A percentile compares a stretch with the other conserved stretches of the same genome.
Evolutionary conservation across 2,329 filamentous ascomycete species (phyloP).

Genomic region (Periconia digitata): DNA sequence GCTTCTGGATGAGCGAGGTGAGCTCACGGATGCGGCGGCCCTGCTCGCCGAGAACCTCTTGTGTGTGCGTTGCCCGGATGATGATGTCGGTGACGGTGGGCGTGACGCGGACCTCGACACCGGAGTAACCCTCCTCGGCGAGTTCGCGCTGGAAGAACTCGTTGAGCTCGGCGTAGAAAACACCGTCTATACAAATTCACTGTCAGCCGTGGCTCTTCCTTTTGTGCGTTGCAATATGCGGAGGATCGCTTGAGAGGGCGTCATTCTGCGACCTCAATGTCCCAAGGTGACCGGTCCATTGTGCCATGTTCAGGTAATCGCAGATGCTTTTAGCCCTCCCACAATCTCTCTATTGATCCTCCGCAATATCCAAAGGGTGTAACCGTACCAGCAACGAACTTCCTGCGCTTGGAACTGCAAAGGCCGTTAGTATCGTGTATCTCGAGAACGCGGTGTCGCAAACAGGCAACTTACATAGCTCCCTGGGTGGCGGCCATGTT

Average conservation of each 20-base stretch:
- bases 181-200: slow-evolving; percentile 67
- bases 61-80: slow-evolving; percentile 99
- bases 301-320: slow-evolving; percentile 4
- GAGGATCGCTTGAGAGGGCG: background rate
- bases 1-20: slow-evolving; percentile 99
- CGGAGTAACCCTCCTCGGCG: slow-evolving; percentile 99
- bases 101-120: slow-evolving; percentile 99
- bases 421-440: slow-evolving; percentile 26
- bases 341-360: slow-evolving; percentile 5
- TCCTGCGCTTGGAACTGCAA: slow-evolving; percentile 82
- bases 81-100: slow-evolving; percentile 99
- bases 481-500: slow-evolving; percentile 46
- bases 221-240: slow-evolving; percentile 8
- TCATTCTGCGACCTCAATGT: slow-evolving; percentile 9
- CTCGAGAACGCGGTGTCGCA: background rate
- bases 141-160: slow-evolving; percentile 99
- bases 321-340: slow-evolving; percentile 56
- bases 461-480: slow-evolving; percentile 41
- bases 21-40: slow-evolving; percentile 99
- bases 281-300: slow-evolving; percentile 8
- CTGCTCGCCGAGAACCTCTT: slow-evolving; percentile 99
- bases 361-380: slow-evolving; percentile 17
- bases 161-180: slow-evolving; percentile 99
- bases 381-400: slow-evolving; percentile 55
- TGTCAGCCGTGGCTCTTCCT: slow-evolving; percentile 24